Evolutionary conservation across 352 stramenopile species (phyloP), one percentile per base, ranked within the genome.

Genomic region (Globisporangium middletonii): DNA sequence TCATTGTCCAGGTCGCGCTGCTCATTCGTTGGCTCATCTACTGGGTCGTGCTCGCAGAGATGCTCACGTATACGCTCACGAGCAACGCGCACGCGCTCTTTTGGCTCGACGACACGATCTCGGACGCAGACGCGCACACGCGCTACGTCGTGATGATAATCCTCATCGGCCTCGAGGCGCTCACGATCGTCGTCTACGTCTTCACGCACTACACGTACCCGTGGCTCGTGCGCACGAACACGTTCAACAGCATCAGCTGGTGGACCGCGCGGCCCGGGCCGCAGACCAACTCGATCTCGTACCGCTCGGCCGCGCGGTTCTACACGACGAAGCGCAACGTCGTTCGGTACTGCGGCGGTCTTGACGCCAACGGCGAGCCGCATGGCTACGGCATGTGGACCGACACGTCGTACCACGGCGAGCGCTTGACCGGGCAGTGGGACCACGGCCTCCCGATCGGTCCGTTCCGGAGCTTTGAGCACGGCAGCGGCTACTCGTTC

Each of bases 301-400:
- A 78, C 41, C 62, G 62, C 11, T 71, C 67, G 18, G 48, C 56
- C 4, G 53, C 57, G 1, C 54, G 59, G 5, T 60, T 75, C 13
- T 75, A 66, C 47, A 75, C 57, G 16, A 43, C 48, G 4, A 71
- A 69, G 28, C 66, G 64, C 7, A 63, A 72, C 49, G 50, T 51
- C 15, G 75, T 84, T 53, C 63, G 55, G 13, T 92, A 90, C 63
- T 69, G 62, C 11, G 82, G 82, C 28, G 74, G 79, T 0, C 66
- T 73, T 4, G 69, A 89, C 50, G 66, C 52, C 1, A 35, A 72
- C 1, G 64, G 65, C 0, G 60, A 72, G 18, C 79, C 82, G 8
- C 72, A 92, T 46, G 82, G 82, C 16, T 71, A 64, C 45, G 82
- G 82, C 1, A 71, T 71, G 13, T 92, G 79, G 79, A 71, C 61